Evolutionary conservation across 768 basidiomycete species (phyloP), one percentile per base, ranked within the genome.

Genomic region (Rhizopogon sp.): DNA sequence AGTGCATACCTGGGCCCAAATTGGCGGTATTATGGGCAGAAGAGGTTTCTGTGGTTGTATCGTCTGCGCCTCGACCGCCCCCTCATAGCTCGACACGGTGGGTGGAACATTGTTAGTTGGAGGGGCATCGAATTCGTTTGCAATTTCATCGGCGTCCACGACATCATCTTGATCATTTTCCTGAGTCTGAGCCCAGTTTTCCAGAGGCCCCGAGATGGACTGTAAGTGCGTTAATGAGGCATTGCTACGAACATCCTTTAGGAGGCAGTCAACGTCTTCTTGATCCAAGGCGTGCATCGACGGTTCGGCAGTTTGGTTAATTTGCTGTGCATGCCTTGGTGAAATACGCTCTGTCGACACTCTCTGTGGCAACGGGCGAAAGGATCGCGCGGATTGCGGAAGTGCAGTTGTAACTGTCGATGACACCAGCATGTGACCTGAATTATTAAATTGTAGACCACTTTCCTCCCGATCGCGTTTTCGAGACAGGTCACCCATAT

Each of bases 1-100:
- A 45, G 33, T 16, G 25, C 73, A 29, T 60, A 79, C 79, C 65
- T 70, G 59, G 5, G 78, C 76, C 78, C 78, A 79, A 28, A 79
- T 73, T 5, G 58, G 71, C 2, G 78, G 79, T 20, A 25, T 9
- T 43, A 42, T 56, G 7, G 66, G 63, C 31, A 74, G 53, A 11
- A 43, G 58, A 16, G 63, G 66, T 50, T 68, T 73, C 13, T 33
- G 33, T n/a, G 9, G 33, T 22, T 22, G 13, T 10, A 49, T 49
- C 9, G 20, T 16, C 35, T 20, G 47, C 20, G 33, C 33, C 2
- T 37, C 20, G 14, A 14, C 11, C 13, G 6, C 33, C 33, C 22
- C 47, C 14, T 37, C 35, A 22, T 14, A 37, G 20, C 20, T 37
- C 14, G 47, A 37, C 33, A 66, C 33, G 13, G 54, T 46, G n/a